phyloP scores from a whole-genome alignment of 352 stramenopile species.

The Pythium guiyangense region DNA sequence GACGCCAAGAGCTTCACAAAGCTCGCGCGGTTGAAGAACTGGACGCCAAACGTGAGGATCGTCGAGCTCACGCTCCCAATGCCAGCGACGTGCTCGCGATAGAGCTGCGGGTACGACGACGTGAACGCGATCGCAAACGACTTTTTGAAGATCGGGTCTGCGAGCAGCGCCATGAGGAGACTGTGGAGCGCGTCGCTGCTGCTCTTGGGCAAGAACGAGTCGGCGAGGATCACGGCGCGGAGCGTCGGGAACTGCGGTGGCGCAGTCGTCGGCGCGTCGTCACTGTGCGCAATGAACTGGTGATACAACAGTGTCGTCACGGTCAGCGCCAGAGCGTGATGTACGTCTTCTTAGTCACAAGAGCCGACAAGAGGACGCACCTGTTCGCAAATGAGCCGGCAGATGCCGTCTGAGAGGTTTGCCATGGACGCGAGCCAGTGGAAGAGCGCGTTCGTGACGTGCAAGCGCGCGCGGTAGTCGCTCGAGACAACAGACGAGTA shows the following conservation, averaged over 20 bases:
- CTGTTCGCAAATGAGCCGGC: constrained; percentile 81
- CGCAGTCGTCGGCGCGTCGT: constrained; percentile 1
- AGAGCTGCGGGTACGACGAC: constrained; percentile 88
- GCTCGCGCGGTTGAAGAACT: constrained; percentile 98
- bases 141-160: constrained; percentile 96
- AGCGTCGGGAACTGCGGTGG: constrained; percentile 45
- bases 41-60: constrained; percentile 91
- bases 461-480: constrained; percentile 67
- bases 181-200: constrained; percentile 86
- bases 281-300: constrained; percentile 6
- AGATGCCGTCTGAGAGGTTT: constrained; percentile 77
- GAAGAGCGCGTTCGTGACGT: constrained; percentile 64
- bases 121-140: constrained; percentile 94
- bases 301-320: too few species aligned
- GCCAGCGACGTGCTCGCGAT: constrained; percentile 68
- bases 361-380: constrained; percentile 3
- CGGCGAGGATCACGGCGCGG: constrained; percentile 76
- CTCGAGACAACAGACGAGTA: constrained; percentile 79
- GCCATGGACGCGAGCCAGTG: constrained; percentile 79
- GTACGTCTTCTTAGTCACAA: not conserved
- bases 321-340: too few species aligned
- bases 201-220: constrained; percentile 78
- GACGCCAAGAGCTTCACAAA: constrained; percentile 90
- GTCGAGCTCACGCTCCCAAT: constrained; percentile 85
- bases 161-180: constrained; percentile 94